phyloP scores from a whole-genome alignment of 768 basidiomycete species.

The Amanita pseudoporphyria region DNA sequence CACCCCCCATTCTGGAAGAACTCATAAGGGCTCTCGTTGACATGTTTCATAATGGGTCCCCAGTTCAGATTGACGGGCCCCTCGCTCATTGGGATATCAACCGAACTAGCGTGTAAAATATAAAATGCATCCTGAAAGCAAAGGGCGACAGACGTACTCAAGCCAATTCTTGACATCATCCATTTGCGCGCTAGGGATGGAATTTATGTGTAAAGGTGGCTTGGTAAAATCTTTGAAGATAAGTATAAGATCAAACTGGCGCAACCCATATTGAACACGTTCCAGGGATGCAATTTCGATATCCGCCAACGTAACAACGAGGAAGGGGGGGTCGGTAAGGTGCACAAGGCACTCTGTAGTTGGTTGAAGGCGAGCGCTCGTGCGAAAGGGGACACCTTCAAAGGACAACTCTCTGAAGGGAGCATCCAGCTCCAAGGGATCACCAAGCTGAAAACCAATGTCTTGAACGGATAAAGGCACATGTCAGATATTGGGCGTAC shows the following conservation, averaged over 20 bases:
- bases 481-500: conserved; percentile 32
- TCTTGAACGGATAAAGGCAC: neutral
- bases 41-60: conserved; percentile 97
- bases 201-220: conserved; percentile 90
- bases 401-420: conserved; percentile 97
- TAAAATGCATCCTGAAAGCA: neutral
- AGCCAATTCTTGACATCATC: conserved; percentile 99
- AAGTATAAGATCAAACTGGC: conserved; percentile 96
- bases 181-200: conserved; percentile 80
- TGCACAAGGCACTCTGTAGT: conserved; percentile 96
- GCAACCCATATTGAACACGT: conserved; percentile 91
- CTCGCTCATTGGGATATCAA: conserved; percentile 93
- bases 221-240: conserved; percentile 96
- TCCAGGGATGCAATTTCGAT: conserved; percentile 97
- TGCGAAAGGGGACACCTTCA: conserved; percentile 92
- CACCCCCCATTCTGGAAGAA: conserved; percentile 98
- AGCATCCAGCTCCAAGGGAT: conserved; percentile 86
- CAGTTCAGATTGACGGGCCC: conserved; percentile 97
- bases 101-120: conserved; percentile 51
- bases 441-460: conserved; percentile 40
- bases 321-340: conserved; percentile 91
- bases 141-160: conserved; percentile 50
- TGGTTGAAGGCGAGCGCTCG: conserved; percentile 89
- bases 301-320: conserved; percentile 88
- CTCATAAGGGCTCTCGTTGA: conserved; percentile 90